Evolutionary conservation across 2,329 filamentous ascomycete species (phyloP), one percentile per base, ranked within the genome.

Genomic region (Aspergillus fumigatus): DNA sequence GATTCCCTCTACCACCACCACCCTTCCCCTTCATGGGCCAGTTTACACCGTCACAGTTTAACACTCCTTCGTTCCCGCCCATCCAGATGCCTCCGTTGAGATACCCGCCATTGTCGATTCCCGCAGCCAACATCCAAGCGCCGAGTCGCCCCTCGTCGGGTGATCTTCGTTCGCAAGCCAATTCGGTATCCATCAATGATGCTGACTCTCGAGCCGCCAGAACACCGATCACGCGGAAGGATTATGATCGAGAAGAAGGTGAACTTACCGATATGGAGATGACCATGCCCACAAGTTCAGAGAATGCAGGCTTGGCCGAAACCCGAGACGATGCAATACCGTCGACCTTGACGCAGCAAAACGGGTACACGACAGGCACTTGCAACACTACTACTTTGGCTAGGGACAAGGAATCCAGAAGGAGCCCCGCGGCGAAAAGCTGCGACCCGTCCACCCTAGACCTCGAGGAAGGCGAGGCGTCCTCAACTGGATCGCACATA

Each of bases 261-360:
- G 90, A 95, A 70, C 71, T 94, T 29, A 89, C 85, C 60, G 90
- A 93, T 64, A 83, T 80, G 19, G 85, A 88, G 63, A 79, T 82
- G 9, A 47, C 43, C 14, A 29, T 25, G 7, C 23, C 48, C 19
- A 47, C 47, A 8, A 47, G 45, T 8, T 43, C 55, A 17, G 56
- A 23, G 17, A 51, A 35, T 19, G 8, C 10, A 48, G 51, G 41
- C 49, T 26, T 23, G 21, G 21, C 7, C 40, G 35, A 40, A 27
- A 4, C 26, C 43, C 9, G 51, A 48, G 14, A 56, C n/a, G 26
- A n/a, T 25, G 52, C 40, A 48, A 41, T 17, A 32, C 21, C 40
- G 49, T 29, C n/a, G 19, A 32, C 41, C 41, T n/a, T 17, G 19
- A n/a, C 14, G 17, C 19, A 23, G 19, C 41, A 47, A 19, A 41